phyloP scores from a whole-genome alignment of 1,139 yeast species.

The Yarrowia galli region DNA sequence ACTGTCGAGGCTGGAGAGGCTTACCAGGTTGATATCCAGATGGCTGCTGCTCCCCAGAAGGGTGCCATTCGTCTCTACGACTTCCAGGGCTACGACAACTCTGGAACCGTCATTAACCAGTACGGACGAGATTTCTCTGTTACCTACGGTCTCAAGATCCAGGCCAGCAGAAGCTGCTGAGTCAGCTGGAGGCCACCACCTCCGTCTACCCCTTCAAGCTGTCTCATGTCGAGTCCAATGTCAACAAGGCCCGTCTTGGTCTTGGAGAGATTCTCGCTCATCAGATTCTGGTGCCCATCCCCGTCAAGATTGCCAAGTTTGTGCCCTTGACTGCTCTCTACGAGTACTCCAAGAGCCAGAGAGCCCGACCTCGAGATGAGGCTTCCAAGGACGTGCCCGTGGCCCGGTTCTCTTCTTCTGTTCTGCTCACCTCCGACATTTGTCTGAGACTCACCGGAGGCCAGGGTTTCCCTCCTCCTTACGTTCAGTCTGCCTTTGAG shows the following conservation, averaged over 20 bases:
- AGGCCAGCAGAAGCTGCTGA: constrained; percentile 74
- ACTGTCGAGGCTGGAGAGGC: constrained; percentile 81
- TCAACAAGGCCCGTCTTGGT: constrained; percentile 71
- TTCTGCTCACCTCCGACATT: constrained; percentile 67
- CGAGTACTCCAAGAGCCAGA: constrained; percentile 51
- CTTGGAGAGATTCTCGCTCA: constrained; percentile 81
- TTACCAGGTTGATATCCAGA: constrained; percentile 79
- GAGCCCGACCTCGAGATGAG: constrained; percentile 55
- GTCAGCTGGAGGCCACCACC: constrained; percentile 70
- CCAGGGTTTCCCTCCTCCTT: constrained; percentile 72
- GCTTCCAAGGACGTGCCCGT: constrained; percentile 60
- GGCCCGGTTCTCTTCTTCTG: constrained; percentile 81
- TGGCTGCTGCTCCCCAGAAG: constrained; percentile 64
- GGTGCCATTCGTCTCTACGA: constrained; percentile 47
- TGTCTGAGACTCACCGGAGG: constrained; percentile 85
- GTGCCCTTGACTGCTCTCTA: constrained; percentile 67
- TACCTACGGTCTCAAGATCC: constrained; percentile 75
- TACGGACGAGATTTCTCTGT: constrained; percentile 87
- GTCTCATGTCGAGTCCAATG: constrained; percentile 47
- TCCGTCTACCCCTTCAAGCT: constrained; percentile 94
- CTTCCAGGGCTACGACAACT: constrained; percentile 47
- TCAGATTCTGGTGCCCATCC: constrained; percentile 77
- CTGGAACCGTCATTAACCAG: constrained; percentile 56
- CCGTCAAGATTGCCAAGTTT: constrained; percentile 74
- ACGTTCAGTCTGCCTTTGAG: constrained; percentile 76